Evolutionary conservation across 2,329 filamentous ascomycete species (phyloP), one percentile per base, ranked within the genome.

Genomic region (Colletotrichum spinosum): DNA sequence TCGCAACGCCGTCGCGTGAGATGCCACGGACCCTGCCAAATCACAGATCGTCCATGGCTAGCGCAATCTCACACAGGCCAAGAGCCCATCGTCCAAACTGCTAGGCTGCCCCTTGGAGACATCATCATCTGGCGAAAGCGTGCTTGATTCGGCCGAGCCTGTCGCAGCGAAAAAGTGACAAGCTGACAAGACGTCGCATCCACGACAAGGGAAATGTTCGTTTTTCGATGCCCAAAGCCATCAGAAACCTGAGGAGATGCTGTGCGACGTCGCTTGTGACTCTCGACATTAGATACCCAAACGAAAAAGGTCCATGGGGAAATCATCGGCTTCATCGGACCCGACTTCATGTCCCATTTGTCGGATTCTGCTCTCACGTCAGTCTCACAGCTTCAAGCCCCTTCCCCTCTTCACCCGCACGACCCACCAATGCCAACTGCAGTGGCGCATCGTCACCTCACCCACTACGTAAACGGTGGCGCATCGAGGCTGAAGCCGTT

Each of bases 121-220:
- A 25, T 25, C 25, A 25, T 25, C 25, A 25, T 4, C 25, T 25
- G 25, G 25, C 25, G 25, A 25, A 4, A 25, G 25, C 25, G 25
- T 25, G 25, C 25, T 25, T 5, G 25, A 25, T 4, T 25, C 25
- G 4, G 4, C 25, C 25, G 25, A 25, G 25, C 25, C 25, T 25
- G 4, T 25, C 4, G 25, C 25, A 25, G 3, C 25, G 25, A 25
- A 25, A 25, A 25, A 25, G 25, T 25, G 25, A 25, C 25, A 39
- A 37, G 15, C 37, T 65, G 52, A 55, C 61, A 60, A 50, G 56
- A 33, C 13, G 50, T 44, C 49, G 34, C 35, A 60, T 17, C 61
- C 56, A 45, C 45, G 60, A 44, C 48, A 55, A 42, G 17, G 11
- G 2, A 42, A 25, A 5, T 1, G 4, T 25, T 25, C 25, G 25